These are phyloP conservation scores for Entomortierella beljakovae DNA, from an alignment of 192 early-diverging fungal species.

Conservation along the genomic window DNA sequence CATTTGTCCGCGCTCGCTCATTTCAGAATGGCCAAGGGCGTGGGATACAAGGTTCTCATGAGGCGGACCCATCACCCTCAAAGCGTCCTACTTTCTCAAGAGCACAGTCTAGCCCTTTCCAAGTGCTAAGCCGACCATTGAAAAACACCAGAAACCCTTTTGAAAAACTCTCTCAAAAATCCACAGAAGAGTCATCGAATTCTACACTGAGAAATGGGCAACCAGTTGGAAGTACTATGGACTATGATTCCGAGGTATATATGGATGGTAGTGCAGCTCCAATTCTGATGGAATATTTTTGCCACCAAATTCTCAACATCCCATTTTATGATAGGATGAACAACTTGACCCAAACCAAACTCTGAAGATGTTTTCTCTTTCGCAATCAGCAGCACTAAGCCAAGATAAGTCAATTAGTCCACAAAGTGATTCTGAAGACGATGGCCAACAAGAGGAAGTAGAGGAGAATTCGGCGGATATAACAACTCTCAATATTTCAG, in stretches of 20 bases:
- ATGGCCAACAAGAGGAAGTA: slow-evolving; percentile 2
- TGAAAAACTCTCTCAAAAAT: slow-evolving; percentile 18
- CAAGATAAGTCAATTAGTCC: background rate
- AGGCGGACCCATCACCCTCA: slow-evolving; percentile 13
- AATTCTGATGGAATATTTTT: too few relatives aligned
- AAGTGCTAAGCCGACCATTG: slow-evolving; percentile 31
- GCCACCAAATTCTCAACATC: slow-evolving; percentile 10
- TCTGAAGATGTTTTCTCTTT: slow-evolving; percentile 37
- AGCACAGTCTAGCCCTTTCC: slow-evolving; percentile 40
- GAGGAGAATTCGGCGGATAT: background rate
- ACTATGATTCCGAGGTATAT: slow-evolving; percentile 8
- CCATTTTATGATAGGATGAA: slow-evolving; percentile 23
- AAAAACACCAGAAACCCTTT: slow-evolving; percentile 35
- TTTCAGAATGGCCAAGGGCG: slow-evolving; percentile 9
- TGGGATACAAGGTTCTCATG: background rate
- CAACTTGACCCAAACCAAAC: slow-evolving; percentile 39
- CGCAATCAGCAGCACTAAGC: background rate
- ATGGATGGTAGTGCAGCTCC: background rate
- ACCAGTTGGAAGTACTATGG: background rate
- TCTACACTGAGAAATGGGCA: background rate
- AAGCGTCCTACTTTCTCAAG: slow-evolving; percentile 30
- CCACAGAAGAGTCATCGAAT: background rate
- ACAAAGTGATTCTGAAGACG: slow-evolving; percentile 10
- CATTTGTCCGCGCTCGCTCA: slow-evolving; percentile 26
- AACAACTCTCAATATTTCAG: background rate